Evolutionary conservation across 192 early-diverging fungal species (phyloP).

Genomic region (Pilobolus umbonatus): DNA sequence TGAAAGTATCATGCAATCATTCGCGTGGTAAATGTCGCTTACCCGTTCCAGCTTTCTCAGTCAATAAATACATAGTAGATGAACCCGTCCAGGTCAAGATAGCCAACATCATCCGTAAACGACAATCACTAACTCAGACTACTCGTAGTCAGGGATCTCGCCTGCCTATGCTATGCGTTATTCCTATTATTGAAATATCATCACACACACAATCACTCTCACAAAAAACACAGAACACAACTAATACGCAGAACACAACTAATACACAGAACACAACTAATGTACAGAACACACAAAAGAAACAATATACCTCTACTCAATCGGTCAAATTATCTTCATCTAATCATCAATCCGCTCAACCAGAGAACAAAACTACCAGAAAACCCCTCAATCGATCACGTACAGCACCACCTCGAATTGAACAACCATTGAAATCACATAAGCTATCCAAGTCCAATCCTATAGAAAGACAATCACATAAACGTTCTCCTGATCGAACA

Average conservation of each 20-base stretch:
- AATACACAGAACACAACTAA: background rate
- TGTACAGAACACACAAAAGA: background rate
- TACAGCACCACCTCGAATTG: background rate
- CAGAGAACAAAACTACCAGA: no score
- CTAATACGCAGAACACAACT: background rate
- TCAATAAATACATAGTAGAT: constrained; percentile 3
- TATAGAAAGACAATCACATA: background rate
- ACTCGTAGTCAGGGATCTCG: constrained; percentile 33
- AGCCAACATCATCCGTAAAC: constrained; percentile 19
- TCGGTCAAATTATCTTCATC: constrained; percentile 5
- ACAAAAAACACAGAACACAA: background rate
- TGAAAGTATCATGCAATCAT: background rate
- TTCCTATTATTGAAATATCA: constrained; percentile 3
- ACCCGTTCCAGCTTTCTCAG: constrained; percentile 18
- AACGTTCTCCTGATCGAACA: background rate
- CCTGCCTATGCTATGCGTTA: constrained; percentile 14
- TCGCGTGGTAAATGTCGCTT: constrained; percentile 15
- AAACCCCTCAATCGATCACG: background rate
- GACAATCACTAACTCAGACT: constrained; percentile 14
- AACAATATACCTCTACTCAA: background rate
- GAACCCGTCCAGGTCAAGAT: constrained; percentile 21
- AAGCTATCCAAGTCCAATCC: no score
- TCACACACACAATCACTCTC: background rate
- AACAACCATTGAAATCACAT: background rate
- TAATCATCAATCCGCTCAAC: background rate